Evolutionary conservation across 116 monocot species (phyloP), one percentile per base, ranked within the genome.

Genomic region (Zostera marina): DNA sequence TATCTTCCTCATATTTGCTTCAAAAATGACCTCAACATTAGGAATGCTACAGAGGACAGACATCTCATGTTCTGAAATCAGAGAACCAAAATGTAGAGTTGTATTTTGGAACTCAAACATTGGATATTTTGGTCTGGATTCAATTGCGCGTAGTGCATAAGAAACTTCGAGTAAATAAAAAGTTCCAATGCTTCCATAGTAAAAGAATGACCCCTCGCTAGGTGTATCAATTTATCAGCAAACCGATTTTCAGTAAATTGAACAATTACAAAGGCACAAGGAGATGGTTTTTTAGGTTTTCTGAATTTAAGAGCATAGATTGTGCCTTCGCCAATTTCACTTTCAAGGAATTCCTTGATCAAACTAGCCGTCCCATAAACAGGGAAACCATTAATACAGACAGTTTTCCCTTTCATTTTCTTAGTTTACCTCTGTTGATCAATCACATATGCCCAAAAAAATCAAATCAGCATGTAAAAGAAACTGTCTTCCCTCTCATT

Each of bases 281-380:
- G 70, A 19, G 12, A 68, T 19, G 13, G 0, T 15, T 15, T 49
- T 14, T 74, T 15, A 61, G 75, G 80, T 39, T 3, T 47, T 52
- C 87, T 71, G 57, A 87, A 13, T 70, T 92, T 92, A 49, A 92
- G 19, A n/a, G 79, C 92, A 74, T 59, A 68, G 14, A 92, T 49
- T 41, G 81, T 66, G 16, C 76, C 84, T 1, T 7, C 12, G 11
- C 81, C 74, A 16, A 74, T 70, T 62, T 46, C 8, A 9, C 8
- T 43, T 72, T 92, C 87, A 44, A 92, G 54, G 59, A 76, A 81
- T 0, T 57, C 67, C 56, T 63, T 79, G 11, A 71, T 78, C 8
- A 23, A 41, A 21, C 17, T 47, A 44, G 84, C 76, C 44, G 51
- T 79, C 9, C 57, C 49, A 52, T 22, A 6, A 42, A 47, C 6